These are phyloP conservation scores for Bjerkandera adusta DNA, from an alignment of 1,284 basidiomycete genomes.

Conservation along the genomic window DNA sequence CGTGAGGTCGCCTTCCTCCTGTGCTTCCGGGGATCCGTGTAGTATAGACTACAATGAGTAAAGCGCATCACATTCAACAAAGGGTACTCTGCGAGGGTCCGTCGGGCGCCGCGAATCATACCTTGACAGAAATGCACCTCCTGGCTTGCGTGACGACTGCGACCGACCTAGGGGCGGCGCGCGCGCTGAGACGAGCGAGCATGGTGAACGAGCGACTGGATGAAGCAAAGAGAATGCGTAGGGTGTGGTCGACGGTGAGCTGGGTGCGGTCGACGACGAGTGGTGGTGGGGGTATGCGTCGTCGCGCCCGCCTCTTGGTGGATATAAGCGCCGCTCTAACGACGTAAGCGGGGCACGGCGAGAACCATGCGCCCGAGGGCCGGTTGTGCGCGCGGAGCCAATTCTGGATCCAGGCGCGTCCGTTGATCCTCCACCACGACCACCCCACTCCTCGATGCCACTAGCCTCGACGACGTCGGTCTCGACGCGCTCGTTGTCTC, in stretches of 20 bases:
- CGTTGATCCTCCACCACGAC: no score
- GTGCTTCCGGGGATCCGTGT: conserved; percentile 83
- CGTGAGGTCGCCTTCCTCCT: conserved; percentile 76
- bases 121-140: conserved; percentile 64
- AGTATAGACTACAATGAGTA: conserved; percentile 42
- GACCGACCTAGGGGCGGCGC: conserved; percentile 23
- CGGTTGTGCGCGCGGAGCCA: no score
- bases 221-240: neutral
- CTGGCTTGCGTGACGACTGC: conserved; percentile 24
- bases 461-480: no score
- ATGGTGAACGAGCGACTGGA: conserved; percentile 15
- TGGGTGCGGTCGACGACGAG: conserved; percentile 12
- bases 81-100: neutral
- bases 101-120: conserved; percentile 22
- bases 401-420: no score
- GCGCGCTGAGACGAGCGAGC: conserved; percentile 28
- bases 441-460: no score
- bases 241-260: conserved; percentile 5
- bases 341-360: conserved; percentile 30
- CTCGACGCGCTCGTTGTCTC: no score
- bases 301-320: conserved; percentile 5
- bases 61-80: conserved; percentile 2
- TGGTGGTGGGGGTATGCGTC: conserved; percentile 10
- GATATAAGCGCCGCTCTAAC: conserved; percentile 15
- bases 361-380: no score